phyloP scores from a whole-genome alignment of 352 stramenopile genomes.

The Globisporangium heterothallicum region DNA sequence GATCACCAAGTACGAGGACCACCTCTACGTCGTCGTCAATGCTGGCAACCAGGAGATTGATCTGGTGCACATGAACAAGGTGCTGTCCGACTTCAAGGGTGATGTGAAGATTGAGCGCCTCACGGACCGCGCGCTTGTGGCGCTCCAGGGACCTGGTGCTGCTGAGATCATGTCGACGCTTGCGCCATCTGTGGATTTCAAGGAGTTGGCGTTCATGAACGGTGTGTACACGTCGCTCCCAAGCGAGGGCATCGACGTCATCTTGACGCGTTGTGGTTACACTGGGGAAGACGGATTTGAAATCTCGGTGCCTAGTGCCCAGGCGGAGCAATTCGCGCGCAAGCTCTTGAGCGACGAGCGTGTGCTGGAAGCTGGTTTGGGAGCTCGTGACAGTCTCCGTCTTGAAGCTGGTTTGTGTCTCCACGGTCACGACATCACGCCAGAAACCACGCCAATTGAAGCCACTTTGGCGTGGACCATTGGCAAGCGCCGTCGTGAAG shows the following conservation, averaged over 20 bases:
- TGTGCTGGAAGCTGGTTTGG: constrained; percentile 92
- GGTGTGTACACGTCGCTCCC: constrained; percentile 84
- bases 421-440: constrained; percentile 98
- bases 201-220: constrained; percentile 96
- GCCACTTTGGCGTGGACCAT: constrained; percentile 93
- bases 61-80: constrained; percentile 90
- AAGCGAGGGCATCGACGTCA: constrained; percentile 60
- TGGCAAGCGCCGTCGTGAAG: constrained; percentile 75
- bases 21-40: constrained; percentile 97
- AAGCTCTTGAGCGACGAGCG: constrained; percentile 56
- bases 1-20: constrained; percentile 93
- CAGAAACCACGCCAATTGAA: constrained; percentile 93
- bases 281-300: constrained; percentile 99
- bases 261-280: constrained; percentile 96
- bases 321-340: constrained; percentile 50
- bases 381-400: constrained; percentile 95
- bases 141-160: constrained; percentile 93
- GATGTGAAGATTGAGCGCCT: constrained; percentile 95
- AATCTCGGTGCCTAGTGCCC: constrained; percentile 83
- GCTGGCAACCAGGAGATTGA: constrained; percentile 96
- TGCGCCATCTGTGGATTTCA: constrained; percentile 86
- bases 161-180: constrained; percentile 79
- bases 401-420: constrained; percentile 98
- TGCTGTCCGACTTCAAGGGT: constrained; percentile 80
- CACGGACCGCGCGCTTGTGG: constrained; percentile 90